Evolutionary conservation across 495 filamentous ascomycete species (phyloP), one percentile per base, ranked within the genome.

Genomic region (Friedmanniomyces endolithicus): DNA sequence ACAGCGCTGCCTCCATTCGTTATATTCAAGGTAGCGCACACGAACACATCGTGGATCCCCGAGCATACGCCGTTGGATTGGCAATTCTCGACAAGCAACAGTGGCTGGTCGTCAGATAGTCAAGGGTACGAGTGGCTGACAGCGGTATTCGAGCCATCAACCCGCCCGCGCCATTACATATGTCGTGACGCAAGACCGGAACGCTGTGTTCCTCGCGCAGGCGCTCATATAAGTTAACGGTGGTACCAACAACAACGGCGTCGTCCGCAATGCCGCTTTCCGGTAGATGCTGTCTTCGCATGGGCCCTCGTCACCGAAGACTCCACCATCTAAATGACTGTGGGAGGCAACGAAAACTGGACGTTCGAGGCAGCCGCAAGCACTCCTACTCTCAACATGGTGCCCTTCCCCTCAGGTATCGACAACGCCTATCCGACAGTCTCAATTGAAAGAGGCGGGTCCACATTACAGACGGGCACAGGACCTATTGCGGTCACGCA

Each of bases 241-340:
- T 17, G 58, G 58, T 53, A 31, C 24, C 20, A 6, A 19, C 16
- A 49, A 23, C 27, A 41, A 6, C 19, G 39, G 39, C 39, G 43
- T 24, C 52, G 43, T 63, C 43, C 53, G 57, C 27, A 63, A 63
- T 49, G 31, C 51, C 45, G 24, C 24, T 8, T 46, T 12, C 60
- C 60, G 2, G 40, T n/a, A 11, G 60, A 63, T 31, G 60, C 60
- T n/a, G 60, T 63, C 47, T 60, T 63, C 44, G 60, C 60, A 16
- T 63, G 60, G 60, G 60, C 60, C 31, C 49, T 63, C 1, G 60
- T 60, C 34, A 23, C n/a, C 16, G 31, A 60, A 14, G 22, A 41
- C 11, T 37, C 60, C 19, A 56, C 52, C 11, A 48, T 63, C 35
- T 43, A 37, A 12, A 53, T 63, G 46, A 46, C 47, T 16, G 51